These are phyloP conservation scores for Pecoramyces ruminantium DNA, from an alignment of 192 early-diverging fungal species.

Conservation along the genomic window DNA sequence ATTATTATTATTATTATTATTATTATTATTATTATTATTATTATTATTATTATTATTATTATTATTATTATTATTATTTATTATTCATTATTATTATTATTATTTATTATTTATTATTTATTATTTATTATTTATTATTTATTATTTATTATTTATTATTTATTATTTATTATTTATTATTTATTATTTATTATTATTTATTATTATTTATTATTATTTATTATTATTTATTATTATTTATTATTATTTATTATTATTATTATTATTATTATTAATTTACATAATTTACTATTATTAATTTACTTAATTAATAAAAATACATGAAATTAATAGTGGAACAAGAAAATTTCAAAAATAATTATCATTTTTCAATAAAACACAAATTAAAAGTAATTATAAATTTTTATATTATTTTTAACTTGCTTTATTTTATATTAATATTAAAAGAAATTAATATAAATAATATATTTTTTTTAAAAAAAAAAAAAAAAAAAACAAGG, in stretches of 20 bases:
- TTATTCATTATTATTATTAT: constrained; percentile 1
- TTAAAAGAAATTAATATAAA: too few relatives aligned
- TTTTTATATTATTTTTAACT: too few relatives aligned
- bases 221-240: too few relatives aligned
- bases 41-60: background rate
- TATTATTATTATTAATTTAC: background rate
- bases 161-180: too few relatives aligned
- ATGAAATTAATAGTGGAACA: background rate
- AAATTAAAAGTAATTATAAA: constrained; percentile 36
- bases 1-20: background rate
- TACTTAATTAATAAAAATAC: background rate
- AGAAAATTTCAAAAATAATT: constrained; percentile 20
- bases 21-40: too few relatives aligned
- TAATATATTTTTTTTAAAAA: too few relatives aligned
- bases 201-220: too few relatives aligned
- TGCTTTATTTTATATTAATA: too few relatives aligned
- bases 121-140: too few relatives aligned
- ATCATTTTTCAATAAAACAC: constrained; percentile 39
- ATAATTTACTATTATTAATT: background rate
- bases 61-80: background rate
- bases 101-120: constrained; percentile 1
- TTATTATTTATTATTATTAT: constrained; percentile 1
- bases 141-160: too few relatives aligned
- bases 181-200: too few relatives aligned
- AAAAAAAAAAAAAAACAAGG: constrained; percentile 21